phyloP scores from a whole-genome alignment of 164 flowering plant species.

The Amborella trichopoda region DNA sequence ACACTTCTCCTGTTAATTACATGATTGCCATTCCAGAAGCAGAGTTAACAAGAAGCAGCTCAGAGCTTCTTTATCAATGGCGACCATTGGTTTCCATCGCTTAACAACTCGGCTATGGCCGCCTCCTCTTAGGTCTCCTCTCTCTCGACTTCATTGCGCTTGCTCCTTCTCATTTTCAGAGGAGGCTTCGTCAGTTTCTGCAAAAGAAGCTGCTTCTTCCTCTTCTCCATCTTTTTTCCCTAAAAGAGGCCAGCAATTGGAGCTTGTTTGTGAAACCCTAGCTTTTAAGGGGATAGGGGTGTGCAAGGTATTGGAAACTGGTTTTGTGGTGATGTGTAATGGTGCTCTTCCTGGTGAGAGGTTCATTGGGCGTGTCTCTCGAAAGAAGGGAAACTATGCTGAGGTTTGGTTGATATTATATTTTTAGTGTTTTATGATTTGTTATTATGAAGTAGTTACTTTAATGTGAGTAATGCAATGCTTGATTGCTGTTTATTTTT shows the following conservation, averaged over 20 bases:
- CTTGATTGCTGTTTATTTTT: too few relatives aligned
- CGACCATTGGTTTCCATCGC: slow-evolving; percentile 1
- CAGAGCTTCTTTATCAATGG: background rate
- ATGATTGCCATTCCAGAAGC: too few relatives aligned
- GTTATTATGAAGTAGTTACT: background rate
- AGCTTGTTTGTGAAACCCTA: slow-evolving; percentile 73
- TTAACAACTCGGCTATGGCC: too few relatives aligned
- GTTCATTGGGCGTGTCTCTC: slow-evolving; percentile 79
- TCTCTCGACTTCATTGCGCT: background rate
- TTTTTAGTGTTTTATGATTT: background rate
- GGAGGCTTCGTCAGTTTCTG: slow-evolving; percentile 2
- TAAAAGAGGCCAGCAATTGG: slow-evolving; percentile 64
- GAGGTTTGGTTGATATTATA: too few relatives aligned
- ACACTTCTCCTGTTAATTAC: too few relatives aligned
- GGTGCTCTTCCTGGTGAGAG: slow-evolving; percentile 93
- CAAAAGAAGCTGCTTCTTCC: slow-evolving; percentile 4
- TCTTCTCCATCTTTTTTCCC: slow-evolving; percentile 42
- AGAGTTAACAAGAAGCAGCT: too few relatives aligned
- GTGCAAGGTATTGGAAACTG: slow-evolving; percentile 75
- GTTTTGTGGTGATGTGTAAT: slow-evolving; percentile 85
- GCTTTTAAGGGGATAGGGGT: slow-evolving; percentile 86
- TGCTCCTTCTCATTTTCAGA: too few relatives aligned
- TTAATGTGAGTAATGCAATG: slow-evolving; percentile 4
- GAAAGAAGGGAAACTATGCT: slow-evolving; percentile 69
- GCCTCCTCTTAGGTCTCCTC: background rate